Base-by-base conservation (phyloP, 805 yeast genomes). In the Barnettozyma salicaria region DNA sequence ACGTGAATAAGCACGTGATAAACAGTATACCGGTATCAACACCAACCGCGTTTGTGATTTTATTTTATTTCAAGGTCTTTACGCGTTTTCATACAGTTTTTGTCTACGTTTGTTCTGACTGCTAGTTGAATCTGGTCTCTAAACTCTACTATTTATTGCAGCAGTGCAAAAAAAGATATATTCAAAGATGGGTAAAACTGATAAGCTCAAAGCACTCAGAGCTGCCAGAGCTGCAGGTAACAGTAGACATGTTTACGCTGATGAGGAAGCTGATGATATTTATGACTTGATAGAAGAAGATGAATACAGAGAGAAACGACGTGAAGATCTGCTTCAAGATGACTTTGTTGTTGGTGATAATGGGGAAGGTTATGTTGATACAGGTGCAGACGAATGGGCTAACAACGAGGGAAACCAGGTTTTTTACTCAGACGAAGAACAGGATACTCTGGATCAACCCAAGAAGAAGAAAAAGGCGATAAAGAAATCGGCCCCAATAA, bases 281-380 rank as follows among this genome's bases (percentile, higher is more conserved):
- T 92, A 89, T 56, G 97, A 90, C 51, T 89, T 86, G 53, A 80
- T 88, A 5, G 95, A 84, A 53, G 96, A 88, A 51, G 78, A 71
- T 21, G 77, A 80, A 25, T 90, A 76, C 60, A 68, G 90, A 48
- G 73, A 73, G 49, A 83, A 77, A 55, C 85, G 84, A 56, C 75
- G 94, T 50, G 76, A 82, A 41, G 85, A 88, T 41, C 67, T 92
- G 32, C 68, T 87, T 59, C 80, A 83, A 43, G 96, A 90, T 53
- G 96, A 90, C 58, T 90, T 90, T 56, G 92, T 90, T 25, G 95
- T 87, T 3, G 96, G 88, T 56, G 97, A 90, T 57, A 78, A 83
- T 48, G 96, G 96, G 21, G 82, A 80, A 46, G 97, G 97, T 0
- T 90, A 90, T 53, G 89, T 87, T 2, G 97, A 92, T 50, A 83